Percentiles rank a stretch among this genome's conserved stretches.
Conservation (phyloP, 257 asterid species). For the Scutellaria baicalensis region DNA sequence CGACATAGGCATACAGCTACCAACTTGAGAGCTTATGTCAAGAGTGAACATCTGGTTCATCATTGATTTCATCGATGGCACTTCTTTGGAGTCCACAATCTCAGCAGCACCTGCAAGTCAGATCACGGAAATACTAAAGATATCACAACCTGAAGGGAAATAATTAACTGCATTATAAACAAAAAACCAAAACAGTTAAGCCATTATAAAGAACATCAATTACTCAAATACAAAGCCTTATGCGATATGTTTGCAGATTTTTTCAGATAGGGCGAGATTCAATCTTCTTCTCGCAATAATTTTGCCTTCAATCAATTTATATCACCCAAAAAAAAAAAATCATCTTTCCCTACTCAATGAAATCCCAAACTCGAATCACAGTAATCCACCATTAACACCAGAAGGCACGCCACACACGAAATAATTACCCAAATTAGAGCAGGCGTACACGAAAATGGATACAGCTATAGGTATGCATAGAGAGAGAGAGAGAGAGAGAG, state of each 20-base stretch:
- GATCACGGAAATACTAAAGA: background rate
- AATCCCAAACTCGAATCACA: background rate
- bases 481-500: background rate
- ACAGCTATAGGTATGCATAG: background rate
- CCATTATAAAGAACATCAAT: background rate
- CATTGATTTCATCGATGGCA: constrained; percentile 29
- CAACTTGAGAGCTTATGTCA: constrained; percentile 54
- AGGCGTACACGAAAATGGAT: background rate
- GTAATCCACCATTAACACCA: background rate
- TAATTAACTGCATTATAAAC: background rate
- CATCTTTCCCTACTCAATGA: background rate
- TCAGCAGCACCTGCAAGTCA: constrained; percentile 27
- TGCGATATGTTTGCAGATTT: background rate
- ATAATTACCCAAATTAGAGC: background rate
- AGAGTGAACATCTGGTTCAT: constrained; percentile 43
- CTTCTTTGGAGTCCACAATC: constrained; percentile 12
- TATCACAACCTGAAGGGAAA: background rate
- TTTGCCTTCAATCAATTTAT: background rate
- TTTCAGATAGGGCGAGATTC: background rate
- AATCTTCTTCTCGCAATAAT: background rate
- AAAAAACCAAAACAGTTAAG: background rate
- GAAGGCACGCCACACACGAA: background rate
- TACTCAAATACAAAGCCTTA: background rate
- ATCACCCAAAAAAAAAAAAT: background rate
- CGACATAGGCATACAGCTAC: constrained; percentile 54